Evolutionary conservation across 2,329 filamentous ascomycete genomes (phyloP).

Genomic region (Ascochyta lentis): DNA sequence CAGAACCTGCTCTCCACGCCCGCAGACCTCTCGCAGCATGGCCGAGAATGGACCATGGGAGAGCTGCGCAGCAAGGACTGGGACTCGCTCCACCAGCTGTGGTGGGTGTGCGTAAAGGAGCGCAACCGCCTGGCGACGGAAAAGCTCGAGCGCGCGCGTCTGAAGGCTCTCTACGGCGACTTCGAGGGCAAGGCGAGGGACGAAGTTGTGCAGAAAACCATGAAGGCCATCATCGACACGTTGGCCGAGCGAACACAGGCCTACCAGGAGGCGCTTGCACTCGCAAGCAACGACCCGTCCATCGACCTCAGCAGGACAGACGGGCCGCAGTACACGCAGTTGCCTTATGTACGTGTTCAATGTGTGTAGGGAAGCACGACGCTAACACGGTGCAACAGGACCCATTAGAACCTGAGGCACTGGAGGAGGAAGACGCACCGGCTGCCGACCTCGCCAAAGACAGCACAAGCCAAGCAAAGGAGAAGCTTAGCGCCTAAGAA

Average conservation of each 20-base stretch:
- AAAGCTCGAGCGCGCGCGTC: slow-evolving; percentile 68
- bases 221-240: slow-evolving; percentile 81
- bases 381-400: slow-evolving; percentile 26
- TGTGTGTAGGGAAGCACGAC: background rate
- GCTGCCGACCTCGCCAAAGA: slow-evolving; percentile 16
- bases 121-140: slow-evolving; percentile 87
- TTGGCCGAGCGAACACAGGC: slow-evolving; percentile 88
- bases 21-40: slow-evolving; percentile 73
- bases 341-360: slow-evolving; percentile 31
- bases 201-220: slow-evolving; percentile 73
- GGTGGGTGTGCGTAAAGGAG: slow-evolving; percentile 94
- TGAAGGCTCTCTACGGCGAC: slow-evolving; percentile 76
- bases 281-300: slow-evolving; percentile 62
- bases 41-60: slow-evolving; percentile 79
- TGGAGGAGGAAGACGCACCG: slow-evolving; percentile 14
- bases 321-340: slow-evolving; percentile 34
- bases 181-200: slow-evolving; percentile 70
- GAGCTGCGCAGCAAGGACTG: slow-evolving; percentile 90
- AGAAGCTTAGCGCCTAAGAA: slow-evolving; percentile 21
- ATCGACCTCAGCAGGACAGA: slow-evolving; percentile 36
- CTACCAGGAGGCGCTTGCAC: slow-evolving; percentile 76
- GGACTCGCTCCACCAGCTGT: slow-evolving; percentile 90
- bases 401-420: slow-evolving; percentile 26
- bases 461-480: slow-evolving; percentile 17
- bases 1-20: slow-evolving; percentile 74